phyloP scores from a whole-genome alignment of 129 eudicot genomes.

The Centrapalus pauciflorus region DNA sequence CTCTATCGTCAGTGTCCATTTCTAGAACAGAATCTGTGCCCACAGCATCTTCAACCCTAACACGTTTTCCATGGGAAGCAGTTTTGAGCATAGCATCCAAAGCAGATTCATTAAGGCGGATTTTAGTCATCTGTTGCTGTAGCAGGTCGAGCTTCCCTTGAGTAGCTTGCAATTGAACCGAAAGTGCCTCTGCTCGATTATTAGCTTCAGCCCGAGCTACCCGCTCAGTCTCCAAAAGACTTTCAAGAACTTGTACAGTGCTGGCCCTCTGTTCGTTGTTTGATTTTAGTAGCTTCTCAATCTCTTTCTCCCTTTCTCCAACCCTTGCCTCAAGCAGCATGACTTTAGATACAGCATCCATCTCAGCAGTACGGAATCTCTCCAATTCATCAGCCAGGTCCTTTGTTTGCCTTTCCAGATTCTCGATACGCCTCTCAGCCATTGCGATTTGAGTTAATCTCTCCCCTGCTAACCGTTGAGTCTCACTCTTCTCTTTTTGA shows the following conservation, averaged over 20 bases:
- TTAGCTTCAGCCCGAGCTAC: slow-evolving; percentile 80
- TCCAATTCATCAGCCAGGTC: slow-evolving; percentile 55
- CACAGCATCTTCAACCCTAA: slow-evolving; percentile 58
- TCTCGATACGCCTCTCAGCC: slow-evolving; percentile 72
- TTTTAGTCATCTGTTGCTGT: slow-evolving; percentile 74
- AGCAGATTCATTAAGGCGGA: slow-evolving; percentile 60
- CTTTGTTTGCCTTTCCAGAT: slow-evolving; percentile 57
- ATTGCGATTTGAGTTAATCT: slow-evolving; percentile 68
- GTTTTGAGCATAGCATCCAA: slow-evolving; percentile 70
- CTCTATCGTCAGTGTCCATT: slow-evolving; percentile 37
- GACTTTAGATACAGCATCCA: slow-evolving; percentile 72
- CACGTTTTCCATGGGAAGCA: slow-evolving; percentile 79
- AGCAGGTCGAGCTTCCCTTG: slow-evolving; percentile 77
- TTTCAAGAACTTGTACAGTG: slow-evolving; percentile 73
- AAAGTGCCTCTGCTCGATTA: slow-evolving; percentile 84
- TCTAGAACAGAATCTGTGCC: slow-evolving; percentile 77
- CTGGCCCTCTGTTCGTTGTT: slow-evolving; percentile 75
- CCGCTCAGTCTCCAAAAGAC: slow-evolving; percentile 68
- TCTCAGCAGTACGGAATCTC: slow-evolving; percentile 46
- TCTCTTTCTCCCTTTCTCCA: slow-evolving; percentile 78
- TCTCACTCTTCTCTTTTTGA: slow-evolving; percentile 63
- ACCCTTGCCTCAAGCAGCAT: slow-evolving; percentile 63
- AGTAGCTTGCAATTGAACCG: slow-evolving; percentile 76
- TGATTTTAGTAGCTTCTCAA: slow-evolving; percentile 58
- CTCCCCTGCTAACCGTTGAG: slow-evolving; percentile 63